phyloP scores from a whole-genome alignment of 371 early-diverging fungal genomes.

The Mucor velutinosus region DNA sequence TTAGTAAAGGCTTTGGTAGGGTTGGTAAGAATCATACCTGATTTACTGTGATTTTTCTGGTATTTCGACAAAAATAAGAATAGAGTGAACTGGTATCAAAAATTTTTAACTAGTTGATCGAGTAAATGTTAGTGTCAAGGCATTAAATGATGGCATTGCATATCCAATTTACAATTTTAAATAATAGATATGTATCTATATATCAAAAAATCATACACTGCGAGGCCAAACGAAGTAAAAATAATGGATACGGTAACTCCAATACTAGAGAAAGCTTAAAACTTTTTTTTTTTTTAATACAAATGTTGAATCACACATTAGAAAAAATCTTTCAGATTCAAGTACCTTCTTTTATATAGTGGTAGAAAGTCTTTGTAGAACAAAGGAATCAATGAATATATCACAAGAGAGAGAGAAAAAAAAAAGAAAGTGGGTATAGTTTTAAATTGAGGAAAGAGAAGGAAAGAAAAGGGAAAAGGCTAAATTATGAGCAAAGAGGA shows the following conservation, averaged over 20 bases:
- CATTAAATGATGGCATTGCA: not conserved
- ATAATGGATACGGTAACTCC: not conserved
- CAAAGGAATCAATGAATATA: not conserved
- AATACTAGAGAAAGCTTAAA: not conserved
- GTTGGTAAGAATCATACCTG: not conserved
- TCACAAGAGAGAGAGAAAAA: not conserved
- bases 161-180: not conserved
- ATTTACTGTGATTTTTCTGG: not conserved
- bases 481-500: not conserved
- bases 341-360: not conserved
- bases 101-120: not conserved
- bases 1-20: not conserved
- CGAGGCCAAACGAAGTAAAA: not conserved
- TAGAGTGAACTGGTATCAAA: not conserved
- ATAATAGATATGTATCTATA: not conserved
- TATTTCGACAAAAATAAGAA: not conserved
- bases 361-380: not conserved
- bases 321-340: not conserved
- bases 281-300: not conserved
- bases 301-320: not conserved
- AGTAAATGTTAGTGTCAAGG: not conserved
- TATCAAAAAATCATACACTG: slow-evolving; percentile 1
- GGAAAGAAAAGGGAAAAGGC: slow-evolving; percentile 1
- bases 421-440: not conserved
- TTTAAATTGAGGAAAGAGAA: slow-evolving; percentile 7